Evolutionary conservation across 1,139 yeast genomes (phyloP), one percentile per base, ranked within the genome.

Genomic region (Ogataea hybrid): DNA sequence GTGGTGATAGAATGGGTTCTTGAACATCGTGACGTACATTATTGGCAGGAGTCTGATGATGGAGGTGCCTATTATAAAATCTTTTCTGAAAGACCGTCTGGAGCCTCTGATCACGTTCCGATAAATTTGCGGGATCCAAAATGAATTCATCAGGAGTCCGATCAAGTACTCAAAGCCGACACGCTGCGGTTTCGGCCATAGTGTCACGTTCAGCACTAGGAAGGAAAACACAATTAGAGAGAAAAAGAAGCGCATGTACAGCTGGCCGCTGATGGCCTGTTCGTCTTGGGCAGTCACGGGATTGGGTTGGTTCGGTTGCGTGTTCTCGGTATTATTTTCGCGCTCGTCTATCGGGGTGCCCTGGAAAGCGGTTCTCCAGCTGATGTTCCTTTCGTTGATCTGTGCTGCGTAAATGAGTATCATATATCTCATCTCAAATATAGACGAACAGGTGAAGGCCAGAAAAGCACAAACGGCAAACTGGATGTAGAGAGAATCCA

Each of bases 51-150:
- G 54, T 47, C 97, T 69, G 9, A 85, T 63, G 1, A 77, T 32
- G 0, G 89, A 77, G 0, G 85, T 78, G 0, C 89, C 86, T 12
- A 82, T 25, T 15, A 89, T 73, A 55, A 84, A 92, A 45, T 75
- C 75, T 87, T 89, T 83, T 32, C 70, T 64, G 52, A 85, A 80
- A 4, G 89, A 77, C 29, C 70, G 68, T 42, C 83, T 68, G n/a
- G 86, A 71, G 20, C 92, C 92, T 44, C 87, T 73, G 16, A 84
- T 64, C 5, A 85, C 81, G 57, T 88, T 87, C 53, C 96, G 71
- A 48, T 81, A 77, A 38, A 88, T 83, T 61, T 90, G 98, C 0
- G 97, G 97, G n/a, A 84, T 53, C 97, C 97, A 90, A 52, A 77
- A 80, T 0, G 95, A 85, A 59, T 81, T 85, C 25, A 83, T 57